Base-by-base conservation (phyloP, 176 grass and related monocot species). In the Lolium multiflorum region DNA sequence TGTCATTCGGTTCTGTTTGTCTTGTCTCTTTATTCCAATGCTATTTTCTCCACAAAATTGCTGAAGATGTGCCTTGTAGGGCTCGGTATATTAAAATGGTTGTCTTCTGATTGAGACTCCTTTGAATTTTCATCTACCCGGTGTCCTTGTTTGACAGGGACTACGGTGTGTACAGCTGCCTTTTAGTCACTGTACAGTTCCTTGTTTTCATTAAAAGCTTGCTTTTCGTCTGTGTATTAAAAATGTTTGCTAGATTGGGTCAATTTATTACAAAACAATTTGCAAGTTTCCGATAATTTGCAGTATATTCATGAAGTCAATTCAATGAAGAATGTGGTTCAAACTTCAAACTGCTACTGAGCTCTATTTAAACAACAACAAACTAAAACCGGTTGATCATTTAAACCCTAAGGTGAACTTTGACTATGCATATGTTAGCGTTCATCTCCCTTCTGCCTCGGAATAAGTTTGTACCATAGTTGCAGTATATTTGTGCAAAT, bases 121-220 rank as follows among this genome's bases (percentile, higher is more conserved):
- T 71, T 84, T 84, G 60, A 77, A 43, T 83, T 91, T 84, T 44
- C 11, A 68, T 61, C 24, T 74, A 12, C 51, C 37, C 4, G 17
- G 11, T 73, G 56, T 24, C 68, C 28, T 69, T 22, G 11, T 69
- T 81, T 91, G 81, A 76, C 80, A 15, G 48, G 35, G 15, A 69
- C 62, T 57, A 68, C 18, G 35, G 13, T 85, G 64, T 50, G 82
- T 75, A 41, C 43, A 59, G 37, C 43, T 65, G 31, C 15, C 57
- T 60, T 79, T 77, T 14, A 11, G 64, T 83, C 76, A 64, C 11
- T 25, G 3, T 83, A 35, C 50, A 77, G 1, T 37, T 49, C 11
- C 11, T 77, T 7, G 37, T 60, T 79, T 60, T 3, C 77, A 25
- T 24, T 13, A 13, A 21, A 48, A 14, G 11, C 11, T 3, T 74